A percentile compares a stretch with the other conserved stretches of the same genome.
These are phyloP conservation scores for Fusarium bulbicola DNA, from an alignment of 2,329 filamentous ascomycete genomes.

Conservation along the genomic window DNA sequence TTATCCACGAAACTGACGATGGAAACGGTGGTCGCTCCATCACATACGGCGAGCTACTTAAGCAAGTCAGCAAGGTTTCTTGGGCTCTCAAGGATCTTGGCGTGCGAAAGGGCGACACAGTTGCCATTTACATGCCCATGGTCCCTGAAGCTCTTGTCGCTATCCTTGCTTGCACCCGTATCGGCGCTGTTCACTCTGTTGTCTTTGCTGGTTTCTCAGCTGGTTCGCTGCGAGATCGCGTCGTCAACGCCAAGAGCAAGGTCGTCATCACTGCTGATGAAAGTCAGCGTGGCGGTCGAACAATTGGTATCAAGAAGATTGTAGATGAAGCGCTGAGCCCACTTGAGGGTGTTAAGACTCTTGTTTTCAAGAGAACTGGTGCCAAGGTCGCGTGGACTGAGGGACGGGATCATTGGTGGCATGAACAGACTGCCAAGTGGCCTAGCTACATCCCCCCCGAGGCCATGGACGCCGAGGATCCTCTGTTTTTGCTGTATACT, in stretches of 20 bases:
- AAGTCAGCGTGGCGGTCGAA: slow-evolving; percentile 91
- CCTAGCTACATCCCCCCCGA: slow-evolving; percentile 87
- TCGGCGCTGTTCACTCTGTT: slow-evolving; percentile 92
- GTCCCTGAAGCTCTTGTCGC: slow-evolving; percentile 91
- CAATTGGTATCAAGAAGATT: slow-evolving; percentile 95
- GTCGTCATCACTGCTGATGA: slow-evolving; percentile 94
- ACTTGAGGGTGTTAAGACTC: slow-evolving; percentile 83
- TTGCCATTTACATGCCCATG: slow-evolving; percentile 96
- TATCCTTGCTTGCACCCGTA: slow-evolving; percentile 79
- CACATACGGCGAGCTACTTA: slow-evolving; percentile 88
- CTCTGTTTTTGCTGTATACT: slow-evolving; percentile 92
- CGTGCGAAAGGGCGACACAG: slow-evolving; percentile 92
- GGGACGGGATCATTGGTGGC: slow-evolving; percentile 92
- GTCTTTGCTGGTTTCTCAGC: slow-evolving; percentile 96
- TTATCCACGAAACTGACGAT: slow-evolving; percentile 97
- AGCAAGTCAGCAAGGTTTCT: slow-evolving; percentile 84
- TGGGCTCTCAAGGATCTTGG: slow-evolving; percentile 90
- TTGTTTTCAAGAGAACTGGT: slow-evolving; percentile 92
- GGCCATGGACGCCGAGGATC: slow-evolving; percentile 87
- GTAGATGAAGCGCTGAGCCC: slow-evolving; percentile 86
- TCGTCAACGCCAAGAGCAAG: slow-evolving; percentile 85
- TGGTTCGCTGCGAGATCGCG: slow-evolving; percentile 89
- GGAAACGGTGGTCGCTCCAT: slow-evolving; percentile 83
- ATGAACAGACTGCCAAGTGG: slow-evolving; percentile 93
- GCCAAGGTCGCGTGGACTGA: slow-evolving; percentile 85